Percentiles rank a stretch among this genome's conserved stretches.
These are phyloP conservation scores for Aspergillus sp. DNA, from an alignment of 2,329 filamentous ascomycete species.

Conservation along the genomic window DNA sequence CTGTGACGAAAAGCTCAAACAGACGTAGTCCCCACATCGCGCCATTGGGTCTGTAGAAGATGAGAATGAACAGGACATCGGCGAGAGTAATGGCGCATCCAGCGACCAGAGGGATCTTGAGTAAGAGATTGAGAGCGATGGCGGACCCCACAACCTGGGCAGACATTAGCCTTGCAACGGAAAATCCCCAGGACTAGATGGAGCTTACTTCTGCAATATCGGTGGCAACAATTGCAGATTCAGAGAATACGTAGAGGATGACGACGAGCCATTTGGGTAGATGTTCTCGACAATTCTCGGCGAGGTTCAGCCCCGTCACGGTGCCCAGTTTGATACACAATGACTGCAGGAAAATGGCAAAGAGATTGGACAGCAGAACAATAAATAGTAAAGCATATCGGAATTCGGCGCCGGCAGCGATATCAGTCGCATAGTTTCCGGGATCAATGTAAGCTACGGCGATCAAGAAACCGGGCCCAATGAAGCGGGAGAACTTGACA, in stretches of 20 bases:
- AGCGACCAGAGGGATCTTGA: conserved; percentile 53
- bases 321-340: conserved; percentile 62
- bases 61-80: conserved; percentile 55
- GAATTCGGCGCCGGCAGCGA: conserved; percentile 46
- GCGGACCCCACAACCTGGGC: conserved; percentile 55
- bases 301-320: conserved; percentile 65
- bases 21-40: conserved; percentile 51
- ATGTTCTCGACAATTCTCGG: conserved; percentile 63
- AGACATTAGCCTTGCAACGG: not conserved
- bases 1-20: conserved; percentile 56
- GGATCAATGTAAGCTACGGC: conserved; percentile 51
- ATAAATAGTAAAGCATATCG: conserved; percentile 47
- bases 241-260: conserved; percentile 60
- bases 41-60: conserved; percentile 54
- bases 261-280: conserved; percentile 65
- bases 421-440: conserved; percentile 50
- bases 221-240: conserved; percentile 67
- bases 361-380: conserved; percentile 47
- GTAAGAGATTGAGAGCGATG: conserved; percentile 54
- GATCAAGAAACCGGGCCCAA: conserved; percentile 49
- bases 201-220: conserved; percentile 63
- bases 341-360: conserved; percentile 48
- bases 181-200: not conserved
- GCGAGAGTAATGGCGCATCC: conserved; percentile 57
- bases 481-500: conserved; percentile 42